Conservation (phyloP, 768 basidiomycete species). For the Psilocybe cubensis region DNA sequence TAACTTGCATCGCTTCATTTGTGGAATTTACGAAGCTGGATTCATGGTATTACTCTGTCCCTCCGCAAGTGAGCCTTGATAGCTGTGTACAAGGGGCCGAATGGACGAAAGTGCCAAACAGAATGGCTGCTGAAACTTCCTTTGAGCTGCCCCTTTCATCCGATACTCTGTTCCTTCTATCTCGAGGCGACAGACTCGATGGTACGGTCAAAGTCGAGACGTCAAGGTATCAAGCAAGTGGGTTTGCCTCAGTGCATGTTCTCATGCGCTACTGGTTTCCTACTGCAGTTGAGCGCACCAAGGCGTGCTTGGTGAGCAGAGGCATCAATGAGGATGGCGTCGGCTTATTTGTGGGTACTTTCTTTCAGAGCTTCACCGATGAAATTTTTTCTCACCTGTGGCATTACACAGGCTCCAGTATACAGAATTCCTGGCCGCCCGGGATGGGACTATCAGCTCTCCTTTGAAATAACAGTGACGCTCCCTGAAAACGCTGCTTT, state of each 20-base stretch:
- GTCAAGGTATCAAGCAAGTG: neutral
- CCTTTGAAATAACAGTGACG: neutral
- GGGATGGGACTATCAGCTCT: neutral
- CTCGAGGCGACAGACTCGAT: neutral
- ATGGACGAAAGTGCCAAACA: neutral
- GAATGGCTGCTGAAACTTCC: neutral
- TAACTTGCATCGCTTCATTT: too few relatives aligned
- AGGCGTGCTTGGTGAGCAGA: neutral
- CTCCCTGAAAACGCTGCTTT: neutral
- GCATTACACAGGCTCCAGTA: neutral
- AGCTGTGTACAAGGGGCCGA: neutral
- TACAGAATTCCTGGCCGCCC: neutral
- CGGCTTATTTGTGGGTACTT: neutral
- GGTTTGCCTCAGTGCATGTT: neutral
- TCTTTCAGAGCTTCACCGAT: neutral
- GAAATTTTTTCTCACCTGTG: neutral
- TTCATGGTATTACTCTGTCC: too few relatives aligned
- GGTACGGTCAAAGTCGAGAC: neutral
- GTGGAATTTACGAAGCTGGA: too few relatives aligned
- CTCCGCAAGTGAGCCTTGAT: neutral
- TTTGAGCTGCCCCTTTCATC: constrained; percentile 1
- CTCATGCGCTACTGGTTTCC: neutral
- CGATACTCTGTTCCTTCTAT: neutral
- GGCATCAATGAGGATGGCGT: neutral
- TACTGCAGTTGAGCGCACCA: neutral